These are phyloP conservation scores for Alternaria solani DNA, from an alignment of 2,329 filamentous ascomycete genomes.

Conservation along the genomic window DNA sequence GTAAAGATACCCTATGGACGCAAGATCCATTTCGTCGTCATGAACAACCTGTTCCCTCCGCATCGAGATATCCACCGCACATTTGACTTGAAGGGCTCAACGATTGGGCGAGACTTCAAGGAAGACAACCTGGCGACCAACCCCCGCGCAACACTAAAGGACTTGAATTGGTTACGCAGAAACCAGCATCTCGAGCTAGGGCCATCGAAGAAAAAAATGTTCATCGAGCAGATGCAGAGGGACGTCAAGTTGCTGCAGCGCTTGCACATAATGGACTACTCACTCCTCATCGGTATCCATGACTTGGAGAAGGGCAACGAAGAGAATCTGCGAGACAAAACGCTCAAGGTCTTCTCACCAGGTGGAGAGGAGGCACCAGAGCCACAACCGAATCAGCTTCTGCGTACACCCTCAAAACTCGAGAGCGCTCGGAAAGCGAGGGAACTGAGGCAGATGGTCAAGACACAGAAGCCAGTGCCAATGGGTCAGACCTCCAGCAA, in stretches of 20 bases:
- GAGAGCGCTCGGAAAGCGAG: conserved; percentile 91
- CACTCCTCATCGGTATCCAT: conserved; percentile 91
- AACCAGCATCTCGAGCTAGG: conserved; percentile 88
- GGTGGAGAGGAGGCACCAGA: conserved; percentile 68
- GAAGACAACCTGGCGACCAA: conserved; percentile 90
- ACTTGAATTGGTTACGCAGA: conserved; percentile 93
- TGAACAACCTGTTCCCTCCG: conserved; percentile 99
- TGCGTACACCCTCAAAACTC: conserved; percentile 90
- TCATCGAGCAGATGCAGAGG: conserved; percentile 85
- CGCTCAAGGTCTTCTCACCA: conserved; percentile 91
- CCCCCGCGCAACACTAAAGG: conserved; percentile 91
- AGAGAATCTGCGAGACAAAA: conserved; percentile 89
- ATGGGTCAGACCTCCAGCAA: conserved; percentile 82
- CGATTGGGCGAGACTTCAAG: conserved; percentile 87
- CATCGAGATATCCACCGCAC: conserved; percentile 97
- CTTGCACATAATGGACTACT: conserved; percentile 98
- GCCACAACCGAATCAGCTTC: conserved; percentile 70
- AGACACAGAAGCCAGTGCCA: conserved; percentile 90
- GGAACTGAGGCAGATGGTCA: conserved; percentile 90
- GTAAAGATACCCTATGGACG: conserved; percentile 98
- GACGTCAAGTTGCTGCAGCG: conserved; percentile 88
- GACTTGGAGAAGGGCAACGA: conserved; percentile 91
- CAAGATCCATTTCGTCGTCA: conserved; percentile 99
- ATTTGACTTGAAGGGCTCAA: conserved; percentile 96
- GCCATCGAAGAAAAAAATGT: conserved; percentile 84